Percentiles rank a stretch among this genome's conserved stretches.
These are phyloP conservation scores for Fusarium acutatum DNA, from an alignment of 2,329 filamentous ascomycete species.

Conservation along the genomic window DNA sequence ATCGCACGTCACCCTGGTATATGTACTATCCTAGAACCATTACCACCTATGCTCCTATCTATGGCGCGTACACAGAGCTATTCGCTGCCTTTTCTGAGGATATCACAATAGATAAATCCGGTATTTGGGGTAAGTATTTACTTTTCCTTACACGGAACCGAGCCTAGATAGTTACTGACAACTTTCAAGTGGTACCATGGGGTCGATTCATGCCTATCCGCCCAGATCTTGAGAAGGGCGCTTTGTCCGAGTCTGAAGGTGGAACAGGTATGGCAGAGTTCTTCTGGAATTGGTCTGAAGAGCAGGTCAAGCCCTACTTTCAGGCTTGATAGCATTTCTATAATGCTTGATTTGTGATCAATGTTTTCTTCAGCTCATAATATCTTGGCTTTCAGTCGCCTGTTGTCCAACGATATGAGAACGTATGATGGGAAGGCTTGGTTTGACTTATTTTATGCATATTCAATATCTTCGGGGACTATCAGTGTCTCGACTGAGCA, in stretches of 20 bases:
- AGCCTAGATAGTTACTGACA: background rate
- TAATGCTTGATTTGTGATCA: background rate
- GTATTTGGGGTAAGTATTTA: conserved; percentile 41
- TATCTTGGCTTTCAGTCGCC: background rate
- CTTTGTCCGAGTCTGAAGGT: conserved; percentile 47
- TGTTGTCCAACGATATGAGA: background rate
- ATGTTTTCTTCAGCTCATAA: background rate
- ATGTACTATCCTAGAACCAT: conserved; percentile 29
- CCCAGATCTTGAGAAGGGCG: conserved; percentile 43
- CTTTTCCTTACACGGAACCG: background rate
- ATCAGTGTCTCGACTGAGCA: background rate
- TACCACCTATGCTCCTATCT: conserved; percentile 37
- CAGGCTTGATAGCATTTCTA: background rate
- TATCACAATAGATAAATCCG: conserved; percentile 50
- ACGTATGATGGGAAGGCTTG: background rate
- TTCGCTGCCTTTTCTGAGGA: conserved; percentile 56
- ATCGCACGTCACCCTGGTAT: conserved; percentile 37
- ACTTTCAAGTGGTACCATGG: conserved; percentile 42
- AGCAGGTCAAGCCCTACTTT: conserved; percentile 46
- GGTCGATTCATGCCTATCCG: conserved; percentile 49
- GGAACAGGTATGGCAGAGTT: conserved; percentile 48
- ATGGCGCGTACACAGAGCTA: conserved; percentile 59
- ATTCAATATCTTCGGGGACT: background rate
- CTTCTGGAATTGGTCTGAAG: conserved; percentile 55
- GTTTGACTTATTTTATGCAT: background rate